Evolutionary conservation across 108 stramenopile species (phyloP), one percentile per base, ranked within the genome.

Genomic region (Fragilariopsis cylindrus): DNA sequence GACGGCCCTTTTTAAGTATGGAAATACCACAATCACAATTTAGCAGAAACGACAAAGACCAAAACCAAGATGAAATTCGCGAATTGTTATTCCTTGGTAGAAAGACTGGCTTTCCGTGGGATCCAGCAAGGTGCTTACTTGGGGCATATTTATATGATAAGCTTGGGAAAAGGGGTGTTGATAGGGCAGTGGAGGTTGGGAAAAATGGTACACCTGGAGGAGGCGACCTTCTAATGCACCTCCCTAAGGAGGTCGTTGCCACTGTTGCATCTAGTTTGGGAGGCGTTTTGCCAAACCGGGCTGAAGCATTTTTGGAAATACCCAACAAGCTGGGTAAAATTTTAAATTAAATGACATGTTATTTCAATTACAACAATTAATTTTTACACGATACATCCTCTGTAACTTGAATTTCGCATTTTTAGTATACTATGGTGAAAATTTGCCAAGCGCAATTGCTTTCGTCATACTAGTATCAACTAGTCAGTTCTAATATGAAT

Each of bases 151-250:
- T 80, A 53, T 80, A 69, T 47, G 74, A 75, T 55, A 66, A 19
- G 13, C 70, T 80, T 19, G 79, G 79, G 47, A 64, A 69, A 56
- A 57, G 67, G 18, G 79, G 79, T 12, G 57, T 80, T 15, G 69
- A 43, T 8, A 65, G 62, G 49, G 73, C 74, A 13, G 60, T 80
- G 3, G 69, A 45, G 43, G 47, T 80, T 41, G 79, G 74, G 18
- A 74, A 80, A 47, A 71, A 65, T 5, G 50, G 75, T 4, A n/a
- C 63, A 50, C 48, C 69, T 7, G 79, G 74, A 6, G 75, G 79
- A 50, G 43, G 57, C 60, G 74, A 80, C 7, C 47, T 80, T 40
- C 70, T 80, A 9, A 74, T 75, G 12, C 65, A 54, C 50, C 55
- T 80, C 3, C 79, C 79, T 3, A 49, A 74, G 48, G 62, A 50